phyloP scores from a whole-genome alignment of 1,284 basidiomycete genomes.

The Sparassis latifolia region DNA sequence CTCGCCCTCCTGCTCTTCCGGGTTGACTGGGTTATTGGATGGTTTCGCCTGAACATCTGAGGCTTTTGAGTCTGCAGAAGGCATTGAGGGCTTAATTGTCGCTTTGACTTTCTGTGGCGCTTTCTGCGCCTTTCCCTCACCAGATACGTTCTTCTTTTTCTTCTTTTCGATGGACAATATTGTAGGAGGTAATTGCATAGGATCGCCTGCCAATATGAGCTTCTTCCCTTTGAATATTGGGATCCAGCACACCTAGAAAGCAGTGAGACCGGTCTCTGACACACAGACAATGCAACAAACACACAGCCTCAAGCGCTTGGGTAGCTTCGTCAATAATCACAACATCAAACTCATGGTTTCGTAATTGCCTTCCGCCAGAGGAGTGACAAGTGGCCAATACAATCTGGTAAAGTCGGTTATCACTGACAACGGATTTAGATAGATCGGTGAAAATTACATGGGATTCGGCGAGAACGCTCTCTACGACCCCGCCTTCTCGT shows the following conservation, averaged over 20 bases:
- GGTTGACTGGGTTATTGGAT: not conserved
- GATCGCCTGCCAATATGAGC: slow-evolving; percentile 85
- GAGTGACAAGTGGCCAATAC: slow-evolving; percentile 93
- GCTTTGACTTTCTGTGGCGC: not conserved
- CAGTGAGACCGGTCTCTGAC: not conserved
- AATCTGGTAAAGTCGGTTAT: slow-evolving; percentile 39
- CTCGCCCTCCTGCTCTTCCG: not conserved
- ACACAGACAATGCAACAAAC: slow-evolving; percentile 1
- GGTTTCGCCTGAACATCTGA: not conserved
- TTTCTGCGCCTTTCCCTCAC: slow-evolving; percentile 2
- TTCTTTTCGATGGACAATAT: slow-evolving; percentile 60
- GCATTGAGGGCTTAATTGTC: not conserved
- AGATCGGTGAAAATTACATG: slow-evolving; percentile 38
- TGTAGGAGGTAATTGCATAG: slow-evolving; percentile 90
- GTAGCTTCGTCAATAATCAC: slow-evolving; percentile 96
- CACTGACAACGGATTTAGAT: not conserved
- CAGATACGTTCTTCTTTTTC: slow-evolving; percentile 23
- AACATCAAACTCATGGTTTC: slow-evolving; percentile 78
- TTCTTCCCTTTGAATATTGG: slow-evolving; percentile 88
- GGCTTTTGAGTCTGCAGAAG: not conserved
- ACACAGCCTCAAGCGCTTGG: slow-evolving; percentile 89
- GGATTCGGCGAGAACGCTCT: slow-evolving; percentile 71
- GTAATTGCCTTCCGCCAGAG: slow-evolving; percentile 75
- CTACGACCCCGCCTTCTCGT: slow-evolving; percentile 80
- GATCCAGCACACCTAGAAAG: slow-evolving; percentile 84